Evolutionary conservation across 257 asterid species (phyloP), one percentile per base, ranked within the genome.

Genomic region (Avicennia marina): DNA sequence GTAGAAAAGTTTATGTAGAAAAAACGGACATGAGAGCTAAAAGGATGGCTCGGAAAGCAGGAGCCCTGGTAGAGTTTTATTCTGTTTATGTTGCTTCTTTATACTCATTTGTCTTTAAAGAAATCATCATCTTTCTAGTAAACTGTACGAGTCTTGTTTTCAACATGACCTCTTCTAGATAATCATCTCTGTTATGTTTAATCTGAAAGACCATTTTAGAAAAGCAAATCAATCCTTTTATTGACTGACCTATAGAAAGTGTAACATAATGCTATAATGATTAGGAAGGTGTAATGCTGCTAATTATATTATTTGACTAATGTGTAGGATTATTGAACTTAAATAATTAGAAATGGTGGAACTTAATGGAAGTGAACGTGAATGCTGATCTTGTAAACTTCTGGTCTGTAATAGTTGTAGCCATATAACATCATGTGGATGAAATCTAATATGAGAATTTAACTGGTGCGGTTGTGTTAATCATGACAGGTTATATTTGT

Each of bases 21-120:
- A 88, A 91, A 75, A 45, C 95, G 19, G 98, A 91, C 75, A 91
- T 91, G 95, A 82, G 98, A 65, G 98, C 98, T 50, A 91, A 91
- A 79, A 77, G 98, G 70, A 91, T 91, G 98, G 98, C 98, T 57
- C 83, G 98, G 21, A 91, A 88, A 84, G 97, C 98, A 27, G 98
- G 98, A 78, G 98, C 98, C 62, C 75, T 91, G 98, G 98, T 91
- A 88, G 38, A 70, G 65, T 62, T 69, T 8, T 53, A 4, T 6
- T 34, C 61, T n/a, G 12, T 12, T 51, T 27, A 27, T 48, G 10
- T 18, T 15, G 18, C 15, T 53, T 15, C 3, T 17, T 0, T n/a
- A 10, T 44, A 7, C 21, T 16, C 12, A 16, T 47, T 13, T 15
- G 29, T 47, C n/a, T 13, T 12, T 11, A 3, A 3, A 39, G 4